Evolutionary conservation across 139 green algal species (phyloP), one percentile per base, ranked within the genome.

Genomic region (Pleodorina starrii): DNA sequence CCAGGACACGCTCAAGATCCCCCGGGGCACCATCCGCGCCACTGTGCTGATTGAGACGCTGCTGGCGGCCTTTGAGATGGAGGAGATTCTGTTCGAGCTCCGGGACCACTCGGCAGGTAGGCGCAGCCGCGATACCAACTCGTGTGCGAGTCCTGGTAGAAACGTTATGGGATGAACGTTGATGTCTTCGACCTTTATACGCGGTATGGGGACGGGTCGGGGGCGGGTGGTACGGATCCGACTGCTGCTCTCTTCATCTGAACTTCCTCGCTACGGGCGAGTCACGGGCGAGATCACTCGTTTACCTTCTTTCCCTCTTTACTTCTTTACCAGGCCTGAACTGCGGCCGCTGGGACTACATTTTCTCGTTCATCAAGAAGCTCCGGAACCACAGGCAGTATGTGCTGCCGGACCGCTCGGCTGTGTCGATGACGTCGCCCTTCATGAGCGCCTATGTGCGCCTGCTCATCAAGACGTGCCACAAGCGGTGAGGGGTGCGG

Each of bases 341-440:
- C 93, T 98, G 96, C 90, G 96, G 96, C 11, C 95, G 96, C 78
- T 98, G 96, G 96, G 96, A 98, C 91, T 98, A 98, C 94, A 98
- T 98, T 90, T 98, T 98, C 90, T 94, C 82, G 60, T 88, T 97
- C 91, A 98, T 98, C 89, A 98, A 98, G 92, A 98, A 97, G 60
- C 91, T 98, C 85, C 91, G 94, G 66, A 92, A 92, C 43, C 95
- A 98, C 91, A 93, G 95, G 1, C 77, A 93, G 85, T 93, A 90
- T 38, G 91, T 98, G 91, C 94, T 98, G 90, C 96, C 96, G 9
- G 95, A 98, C 92, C 93, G 96, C 74, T 83, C 69, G 35, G 90
- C 94, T 36, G 95, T 98, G 27, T 92, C 88, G 63, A 98, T 98
- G 96, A 96, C 92, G 10, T 90, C 94, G 77, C 96, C 94, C 85